phyloP scores from a whole-genome alignment of 2,329 filamentous ascomycete genomes.

The Cladophialophora immunda region DNA sequence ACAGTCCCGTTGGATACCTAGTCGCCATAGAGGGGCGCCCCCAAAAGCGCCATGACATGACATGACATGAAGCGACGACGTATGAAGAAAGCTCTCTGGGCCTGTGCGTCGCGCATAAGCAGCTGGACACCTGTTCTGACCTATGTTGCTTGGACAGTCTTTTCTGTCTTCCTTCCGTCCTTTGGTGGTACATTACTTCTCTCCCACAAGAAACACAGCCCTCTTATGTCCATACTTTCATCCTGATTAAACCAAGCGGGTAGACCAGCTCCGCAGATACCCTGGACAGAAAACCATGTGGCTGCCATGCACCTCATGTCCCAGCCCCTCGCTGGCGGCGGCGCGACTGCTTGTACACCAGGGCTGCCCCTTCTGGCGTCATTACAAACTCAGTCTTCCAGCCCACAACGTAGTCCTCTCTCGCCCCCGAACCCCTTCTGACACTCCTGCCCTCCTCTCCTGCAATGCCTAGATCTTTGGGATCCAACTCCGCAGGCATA shows the following conservation, averaged over 20 bases:
- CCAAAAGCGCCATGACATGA: too few relatives aligned
- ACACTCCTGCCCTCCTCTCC: background rate
- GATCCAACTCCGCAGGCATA: background rate
- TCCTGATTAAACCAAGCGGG: background rate
- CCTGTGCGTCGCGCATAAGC: too few relatives aligned
- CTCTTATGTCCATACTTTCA: background rate
- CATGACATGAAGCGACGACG: background rate
- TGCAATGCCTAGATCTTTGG: background rate
- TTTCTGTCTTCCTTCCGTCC: background rate
- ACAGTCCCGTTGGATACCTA: too few relatives aligned
- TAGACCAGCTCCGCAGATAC: background rate
- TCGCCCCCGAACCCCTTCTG: background rate
- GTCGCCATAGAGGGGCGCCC: too few relatives aligned
- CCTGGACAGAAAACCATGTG: background rate
- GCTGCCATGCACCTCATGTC: background rate
- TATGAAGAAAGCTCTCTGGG: background rate
- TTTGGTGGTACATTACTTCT: background rate
- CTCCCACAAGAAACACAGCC: background rate
- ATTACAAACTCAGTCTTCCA: constrained; percentile 1
- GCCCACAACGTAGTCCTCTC: background rate
- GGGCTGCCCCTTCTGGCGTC: background rate
- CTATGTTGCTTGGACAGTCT: background rate
- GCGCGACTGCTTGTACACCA: background rate
- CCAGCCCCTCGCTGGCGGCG: background rate
- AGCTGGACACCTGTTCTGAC: background rate